Percentiles rank a stretch among this genome's conserved stretches.
Evolutionary conservation across 1,284 basidiomycete species (phyloP).

Genomic region (Rhodotorula sp.): DNA sequence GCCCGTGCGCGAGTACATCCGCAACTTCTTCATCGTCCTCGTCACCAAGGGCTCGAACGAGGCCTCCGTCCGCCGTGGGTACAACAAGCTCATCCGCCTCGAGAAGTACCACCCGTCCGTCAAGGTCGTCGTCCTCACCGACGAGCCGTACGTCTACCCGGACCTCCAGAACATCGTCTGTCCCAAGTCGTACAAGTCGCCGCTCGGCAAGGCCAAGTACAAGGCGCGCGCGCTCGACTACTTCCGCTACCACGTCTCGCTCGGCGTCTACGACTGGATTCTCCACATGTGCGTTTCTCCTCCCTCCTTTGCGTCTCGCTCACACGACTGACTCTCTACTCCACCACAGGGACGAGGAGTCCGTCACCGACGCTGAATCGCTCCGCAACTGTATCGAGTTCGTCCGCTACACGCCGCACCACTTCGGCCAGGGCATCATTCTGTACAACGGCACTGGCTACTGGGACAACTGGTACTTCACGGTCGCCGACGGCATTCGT

Average conservation of each 20-base stretch:
- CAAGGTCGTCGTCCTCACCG: constrained; percentile 52
- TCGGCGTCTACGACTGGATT: constrained; percentile 54
- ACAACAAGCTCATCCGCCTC: constrained; percentile 52
- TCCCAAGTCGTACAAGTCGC: constrained; percentile 53
- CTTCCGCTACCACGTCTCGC: constrained; percentile 52
- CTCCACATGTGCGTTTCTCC: constrained; percentile 47
- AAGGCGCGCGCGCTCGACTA: constrained; percentile 54
- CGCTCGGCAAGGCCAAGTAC: constrained; percentile 53
- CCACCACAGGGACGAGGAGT: constrained; percentile 52
- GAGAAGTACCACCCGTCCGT: constrained; percentile 54
- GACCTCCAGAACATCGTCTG: constrained; percentile 54
- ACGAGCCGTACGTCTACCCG: constrained; percentile 53
- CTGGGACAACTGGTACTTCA: constrained; percentile 55
- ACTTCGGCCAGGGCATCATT: constrained; percentile 55
- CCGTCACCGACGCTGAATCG: constrained; percentile 53
- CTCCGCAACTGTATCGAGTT: constrained; percentile 53
- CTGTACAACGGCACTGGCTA: constrained; percentile 53
- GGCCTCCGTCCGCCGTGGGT: constrained; percentile 51
- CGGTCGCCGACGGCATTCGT: constrained; percentile 54
- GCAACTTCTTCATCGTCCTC: constrained; percentile 52
- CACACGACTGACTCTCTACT: background rate
- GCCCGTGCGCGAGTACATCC: constrained; percentile 52
- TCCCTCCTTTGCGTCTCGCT: background rate
- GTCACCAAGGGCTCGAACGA: constrained; percentile 54
- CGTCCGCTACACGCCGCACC: constrained; percentile 52